Base-by-base conservation (phyloP, 2,329 filamentous ascomycete genomes). In the Aspergillus texensis region DNA sequence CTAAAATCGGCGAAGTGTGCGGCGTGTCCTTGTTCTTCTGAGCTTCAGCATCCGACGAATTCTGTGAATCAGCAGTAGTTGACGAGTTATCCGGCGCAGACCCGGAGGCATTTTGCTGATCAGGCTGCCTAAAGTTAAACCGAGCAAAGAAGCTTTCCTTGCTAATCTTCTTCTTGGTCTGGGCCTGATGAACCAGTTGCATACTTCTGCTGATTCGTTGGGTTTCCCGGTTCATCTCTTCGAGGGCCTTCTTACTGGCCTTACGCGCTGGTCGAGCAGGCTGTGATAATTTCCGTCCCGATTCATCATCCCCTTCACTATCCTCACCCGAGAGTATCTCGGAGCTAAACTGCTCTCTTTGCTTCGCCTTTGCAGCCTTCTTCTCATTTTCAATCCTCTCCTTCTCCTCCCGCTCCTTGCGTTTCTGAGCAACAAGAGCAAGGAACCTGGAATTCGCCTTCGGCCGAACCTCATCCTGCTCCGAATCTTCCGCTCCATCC, bases 161-260 rank as follows among this genome's bases (percentile, higher is more conserved):
- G 8, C 90, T 89, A 67, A 97, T 91, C 80, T 93, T 96, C 83
- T 95, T 98, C 78, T 91, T 94, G 1, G 93, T 96, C 79, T 90
- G 92, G 28, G 92, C 91, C 74, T 97, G 89, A 77, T 98, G 94
- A 1, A 91, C 88, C 56, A 99, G 85, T 77, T 98, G 94, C 87
- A 97, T 91, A 74, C 91, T 96, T 68, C 95, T 87, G 69, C 88
- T 90, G 80, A 99, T 87, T 34, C 95, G 88, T 80, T 99, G 95
- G 1, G 94, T 97, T 78, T 99, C 95, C 62, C 93, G 88, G 71
- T 91, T 91, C 90, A 99, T 97, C 70, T 98, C 94, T 74, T 97
- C 92, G 48, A 97, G 77, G 0, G 95, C 95, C 79, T 93, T 97
- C 81, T 94, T 98, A 81, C 94, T 94, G 0, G 95, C 94, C 75